Conservation (phyloP, 352 stramenopile species). For the Globisporangium irregulare region DNA sequence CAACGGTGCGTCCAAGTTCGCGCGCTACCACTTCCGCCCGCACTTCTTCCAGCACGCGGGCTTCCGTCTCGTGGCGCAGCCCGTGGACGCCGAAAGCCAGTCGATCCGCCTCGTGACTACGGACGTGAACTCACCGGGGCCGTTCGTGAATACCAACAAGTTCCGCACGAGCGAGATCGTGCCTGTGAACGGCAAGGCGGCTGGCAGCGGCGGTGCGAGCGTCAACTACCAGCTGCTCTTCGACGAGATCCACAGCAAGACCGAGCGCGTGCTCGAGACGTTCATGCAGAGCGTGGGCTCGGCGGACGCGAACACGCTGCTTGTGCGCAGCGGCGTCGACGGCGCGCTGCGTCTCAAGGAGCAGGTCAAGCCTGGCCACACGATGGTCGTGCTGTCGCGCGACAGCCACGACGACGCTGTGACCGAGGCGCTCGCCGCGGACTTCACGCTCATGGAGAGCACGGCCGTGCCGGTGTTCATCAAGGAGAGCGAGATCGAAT, state of each 20-base stretch:
- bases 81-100: constrained; percentile 59
- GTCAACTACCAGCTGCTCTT: constrained; percentile 39
- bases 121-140: constrained; percentile 63
- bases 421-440: constrained; percentile 24
- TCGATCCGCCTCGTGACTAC: constrained; percentile 60
- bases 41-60: constrained; percentile 97
- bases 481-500: constrained; percentile 44
- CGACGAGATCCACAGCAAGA: constrained; percentile 52
- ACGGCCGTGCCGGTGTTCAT: constrained; percentile 50
- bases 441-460: constrained; percentile 45
- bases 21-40: constrained; percentile 95
- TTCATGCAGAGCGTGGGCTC: constrained; percentile 41
- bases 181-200: constrained; percentile 19
- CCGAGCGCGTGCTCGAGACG: constrained; percentile 51
- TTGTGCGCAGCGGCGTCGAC: constrained; percentile 42
- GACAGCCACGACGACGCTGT: constrained; percentile 35
- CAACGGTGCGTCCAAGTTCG: constrained; percentile 93
- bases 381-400: constrained; percentile 52
- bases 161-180: constrained; percentile 57
- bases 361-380: constrained; percentile 46
- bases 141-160: constrained; percentile 58
- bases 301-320: constrained; percentile 23
- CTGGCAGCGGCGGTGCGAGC: neutral
- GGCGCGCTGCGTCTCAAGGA: constrained; percentile 44
- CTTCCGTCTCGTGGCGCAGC: constrained; percentile 91